Base-by-base conservation (phyloP, 192 early-diverging fungal species). In the Coemansia sp. region DNA sequence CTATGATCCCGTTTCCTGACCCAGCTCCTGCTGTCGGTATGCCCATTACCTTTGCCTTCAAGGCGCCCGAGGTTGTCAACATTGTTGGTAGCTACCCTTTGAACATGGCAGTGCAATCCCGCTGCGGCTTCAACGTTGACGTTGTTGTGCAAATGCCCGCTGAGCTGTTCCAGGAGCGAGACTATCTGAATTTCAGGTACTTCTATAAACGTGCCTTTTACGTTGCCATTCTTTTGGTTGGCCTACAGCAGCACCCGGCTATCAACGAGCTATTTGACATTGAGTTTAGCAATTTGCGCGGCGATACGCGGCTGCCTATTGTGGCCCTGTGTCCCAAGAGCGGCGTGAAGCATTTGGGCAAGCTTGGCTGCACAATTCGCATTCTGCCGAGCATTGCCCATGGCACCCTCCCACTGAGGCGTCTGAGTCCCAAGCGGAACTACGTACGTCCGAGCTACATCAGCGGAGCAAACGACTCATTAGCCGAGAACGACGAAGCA, bases 151-250 rank as follows among this genome's bases (percentile, higher is more conserved):
- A 94, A 48, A 96, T 98, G 93, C 96, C 96, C 0, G 55, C 70
- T 0, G 40, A 23, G 25, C 46, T 95, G 30, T 90, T 96, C 68
- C 86, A 89, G 58, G 92, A 97, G 45, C 93, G 95, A 64, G 96
- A 98, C 63, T 82, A 88, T 60, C 68, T 95, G 58, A 96, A 98
- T 78, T 83, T 87, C 65, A 78, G 96, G 38, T 98, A 98, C 72
- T 90, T 93, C 63, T 84, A 96, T 82, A 98, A 98, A 60, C 84
- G 94, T 27, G 90, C 94, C 6, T 95, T 88, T 55, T 98, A 94
- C 68, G 73, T 97, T 32, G 79, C 93, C 1, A 77, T 90, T 19
- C 63, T 95, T 8, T 39, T 46, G 7, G 31, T 43, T 15, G 60
- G 48, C 19, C 31, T 77, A 51, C 52, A 57, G 34, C 86, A 35